Conservation (phyloP, 2,329 filamentous ascomycete genomes). For the Aspergillus japonicus region DNA sequence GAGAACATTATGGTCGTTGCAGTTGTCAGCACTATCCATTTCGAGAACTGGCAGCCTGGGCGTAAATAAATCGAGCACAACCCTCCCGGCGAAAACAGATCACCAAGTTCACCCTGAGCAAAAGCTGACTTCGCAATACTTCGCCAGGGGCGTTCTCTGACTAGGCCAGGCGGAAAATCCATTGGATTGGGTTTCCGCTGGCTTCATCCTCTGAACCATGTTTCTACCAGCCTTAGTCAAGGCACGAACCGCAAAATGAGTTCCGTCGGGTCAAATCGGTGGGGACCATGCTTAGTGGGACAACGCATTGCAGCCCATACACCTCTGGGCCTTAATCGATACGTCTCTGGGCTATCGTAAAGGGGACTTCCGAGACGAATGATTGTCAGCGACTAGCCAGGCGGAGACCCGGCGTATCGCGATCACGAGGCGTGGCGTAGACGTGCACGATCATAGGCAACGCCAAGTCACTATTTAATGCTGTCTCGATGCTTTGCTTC, state of each 20-base stretch:
- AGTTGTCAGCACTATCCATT: too few relatives aligned
- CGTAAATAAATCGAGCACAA: too few relatives aligned
- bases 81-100: too few relatives aligned
- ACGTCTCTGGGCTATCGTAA: not conserved
- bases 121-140: too few relatives aligned
- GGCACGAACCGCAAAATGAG: slow-evolving; percentile 14
- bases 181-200: slow-evolving; percentile 48
- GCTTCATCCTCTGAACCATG: slow-evolving; percentile 49
- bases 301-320: slow-evolving; percentile 48
- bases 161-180: slow-evolving; percentile 44
- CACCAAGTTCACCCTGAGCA: too few relatives aligned
- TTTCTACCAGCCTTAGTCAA: slow-evolving; percentile 50
- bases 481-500: not conserved
- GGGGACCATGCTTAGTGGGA: not conserved
- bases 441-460: too few relatives aligned
- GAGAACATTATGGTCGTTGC: too few relatives aligned
- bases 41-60: too few relatives aligned
- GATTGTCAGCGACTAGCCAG: not conserved
- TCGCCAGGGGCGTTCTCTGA: slow-evolving; percentile 46
- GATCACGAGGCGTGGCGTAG: too few relatives aligned
- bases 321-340: slow-evolving; percentile 36
- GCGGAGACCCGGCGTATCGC: too few relatives aligned
- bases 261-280: not conserved
- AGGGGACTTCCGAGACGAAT: not conserved
- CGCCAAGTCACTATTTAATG: too few relatives aligned